A percentile compares a stretch with the other conserved stretches of the same genome.
phyloP scores from a whole-genome alignment of 768 basidiomycete genomes.

The Calocera viscosa region DNA sequence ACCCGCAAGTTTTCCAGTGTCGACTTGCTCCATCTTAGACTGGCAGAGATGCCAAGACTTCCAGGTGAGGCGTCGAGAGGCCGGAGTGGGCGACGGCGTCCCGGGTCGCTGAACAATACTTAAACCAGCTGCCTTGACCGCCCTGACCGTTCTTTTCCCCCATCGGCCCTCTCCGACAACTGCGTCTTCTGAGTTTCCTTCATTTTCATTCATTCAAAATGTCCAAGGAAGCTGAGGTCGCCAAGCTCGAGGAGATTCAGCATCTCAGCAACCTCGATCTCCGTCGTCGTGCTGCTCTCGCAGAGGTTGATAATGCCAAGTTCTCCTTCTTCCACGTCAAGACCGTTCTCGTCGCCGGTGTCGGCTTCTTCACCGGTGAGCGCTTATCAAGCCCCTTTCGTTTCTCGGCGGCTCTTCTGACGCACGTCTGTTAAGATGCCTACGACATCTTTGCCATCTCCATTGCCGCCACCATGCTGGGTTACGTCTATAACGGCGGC shows the following conservation, averaged over 20 bases:
- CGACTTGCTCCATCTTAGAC: not conserved
- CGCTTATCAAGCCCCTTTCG: slow-evolving; percentile 20
- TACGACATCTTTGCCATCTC: slow-evolving; percentile 88
- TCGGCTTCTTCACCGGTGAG: slow-evolving; percentile 87
- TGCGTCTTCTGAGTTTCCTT: not conserved
- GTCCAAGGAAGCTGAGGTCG: not conserved
- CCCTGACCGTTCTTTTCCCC: not conserved
- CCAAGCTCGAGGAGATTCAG: not conserved
- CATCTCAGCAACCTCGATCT: not conserved
- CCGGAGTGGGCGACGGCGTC: not conserved
- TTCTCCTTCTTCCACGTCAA: slow-evolving; percentile 87
- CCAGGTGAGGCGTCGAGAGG: not conserved
- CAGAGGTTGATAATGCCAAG: slow-evolving; percentile 74
- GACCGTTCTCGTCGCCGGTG: slow-evolving; percentile 50
- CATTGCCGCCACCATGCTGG: slow-evolving; percentile 72
- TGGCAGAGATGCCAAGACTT: not conserved
- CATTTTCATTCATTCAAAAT: not conserved
- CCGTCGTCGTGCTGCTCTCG: slow-evolving; percentile 63
- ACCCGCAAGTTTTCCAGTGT: not conserved
- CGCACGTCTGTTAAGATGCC: slow-evolving; percentile 14
- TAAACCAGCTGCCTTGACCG: not conserved
- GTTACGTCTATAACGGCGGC: slow-evolving; percentile 55
- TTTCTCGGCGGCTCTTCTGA: not conserved
- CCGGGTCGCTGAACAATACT: not conserved
- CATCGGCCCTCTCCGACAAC: not conserved